These are phyloP conservation scores for Sutorius eximius DNA, from an alignment of 1,284 basidiomycete genomes.

Conservation along the genomic window DNA sequence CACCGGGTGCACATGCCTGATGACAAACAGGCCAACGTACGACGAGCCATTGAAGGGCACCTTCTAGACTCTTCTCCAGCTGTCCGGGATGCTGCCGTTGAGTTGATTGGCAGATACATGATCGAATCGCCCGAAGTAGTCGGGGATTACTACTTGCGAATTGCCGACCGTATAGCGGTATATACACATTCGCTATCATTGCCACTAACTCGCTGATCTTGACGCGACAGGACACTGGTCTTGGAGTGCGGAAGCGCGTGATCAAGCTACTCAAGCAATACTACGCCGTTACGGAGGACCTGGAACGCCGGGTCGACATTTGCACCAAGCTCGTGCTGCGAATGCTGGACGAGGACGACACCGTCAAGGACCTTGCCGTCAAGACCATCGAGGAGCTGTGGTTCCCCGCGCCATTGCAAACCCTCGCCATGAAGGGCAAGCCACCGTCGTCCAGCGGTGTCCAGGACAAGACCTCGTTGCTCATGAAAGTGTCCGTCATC, in stretches of 20 bases:
- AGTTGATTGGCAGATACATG: conserved; percentile 94
- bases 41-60: conserved; percentile 83
- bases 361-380: conserved; percentile 87
- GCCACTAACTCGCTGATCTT: neutral
- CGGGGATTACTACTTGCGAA: conserved; percentile 80
- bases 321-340: conserved; percentile 81
- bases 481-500: conserved; percentile 72
- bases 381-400: conserved; percentile 89
- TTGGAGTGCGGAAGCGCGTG: conserved; percentile 91
- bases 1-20: conserved; percentile 4
- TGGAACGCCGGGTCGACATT: conserved; percentile 72
- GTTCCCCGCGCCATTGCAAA: conserved; percentile 52
- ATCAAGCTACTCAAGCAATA: conserved; percentile 90
- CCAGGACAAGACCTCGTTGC: conserved; percentile 52
- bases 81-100: conserved; percentile 94
- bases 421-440: conserved; percentile 39
- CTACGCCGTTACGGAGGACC: conserved; percentile 65
- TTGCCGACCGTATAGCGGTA: conserved; percentile 86
- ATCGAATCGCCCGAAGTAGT: conserved; percentile 84
- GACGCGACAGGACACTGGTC: conserved; percentile 75
- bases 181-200: conserved; percentile 26
- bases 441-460: conserved; percentile 27
- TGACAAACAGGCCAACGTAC: conserved; percentile 61
- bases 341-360: conserved; percentile 90
- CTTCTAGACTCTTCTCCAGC: conserved; percentile 88